These are phyloP conservation scores for Solanum tacnaense DNA, from an alignment of 257 asterid genomes.

Conservation along the genomic window DNA sequence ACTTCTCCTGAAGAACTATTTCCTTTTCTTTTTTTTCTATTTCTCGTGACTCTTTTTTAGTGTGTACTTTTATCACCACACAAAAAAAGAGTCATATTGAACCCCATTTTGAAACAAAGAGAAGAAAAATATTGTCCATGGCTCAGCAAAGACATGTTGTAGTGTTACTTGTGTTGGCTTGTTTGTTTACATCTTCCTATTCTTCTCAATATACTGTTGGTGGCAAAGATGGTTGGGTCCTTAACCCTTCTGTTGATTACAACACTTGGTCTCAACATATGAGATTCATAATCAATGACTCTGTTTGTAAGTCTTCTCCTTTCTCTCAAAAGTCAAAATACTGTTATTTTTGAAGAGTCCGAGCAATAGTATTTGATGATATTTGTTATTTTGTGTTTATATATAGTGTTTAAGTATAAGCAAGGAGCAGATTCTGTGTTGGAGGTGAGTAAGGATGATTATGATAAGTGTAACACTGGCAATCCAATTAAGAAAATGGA, in stretches of 20 bases:
- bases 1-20: background rate
- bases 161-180: slow-evolving; percentile 5
- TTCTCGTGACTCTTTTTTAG: background rate
- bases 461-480: slow-evolving; percentile 23
- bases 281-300: slow-evolving; percentile 64
- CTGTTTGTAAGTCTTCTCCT: slow-evolving; percentile 37
- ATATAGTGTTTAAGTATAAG: slow-evolving; percentile 46
- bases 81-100: background rate
- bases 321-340: background rate
- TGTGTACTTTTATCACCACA: background rate
- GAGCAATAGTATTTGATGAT: background rate
- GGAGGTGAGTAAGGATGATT: slow-evolving; percentile 44
- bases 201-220: slow-evolving; percentile 38
- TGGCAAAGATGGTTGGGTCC: slow-evolving; percentile 50
- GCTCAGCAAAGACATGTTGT: background rate
- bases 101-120: background rate
- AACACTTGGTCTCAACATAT: slow-evolving; percentile 47
- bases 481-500: slow-evolving; percentile 25
- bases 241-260: slow-evolving; percentile 37
- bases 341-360: background rate
- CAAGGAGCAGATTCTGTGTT: slow-evolving; percentile 40
- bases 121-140: background rate
- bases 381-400: background rate
- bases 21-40: background rate
- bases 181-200: slow-evolving; percentile 4